Evolutionary conservation across 805 yeast genomes (phyloP), one percentile per base, ranked within the genome.

Genomic region (Blastobotrys chiropterorum): DNA sequence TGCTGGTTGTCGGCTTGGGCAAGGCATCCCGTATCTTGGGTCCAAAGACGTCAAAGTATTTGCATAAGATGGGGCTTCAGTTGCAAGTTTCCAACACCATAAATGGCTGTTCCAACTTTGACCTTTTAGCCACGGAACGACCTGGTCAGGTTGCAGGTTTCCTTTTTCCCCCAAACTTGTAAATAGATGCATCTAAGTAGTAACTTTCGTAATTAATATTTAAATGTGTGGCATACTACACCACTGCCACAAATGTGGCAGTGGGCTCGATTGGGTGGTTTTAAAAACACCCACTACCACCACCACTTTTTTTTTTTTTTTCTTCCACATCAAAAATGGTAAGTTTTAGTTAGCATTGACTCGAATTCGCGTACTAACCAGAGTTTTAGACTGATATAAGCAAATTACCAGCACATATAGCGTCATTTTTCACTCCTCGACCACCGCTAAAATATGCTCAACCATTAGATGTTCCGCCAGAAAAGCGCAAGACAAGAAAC

Each of bases 71-170:
- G 53, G 95, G 95, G 0, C 78, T 86, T n/a, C 83, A 81, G 61
- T 63, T 82, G 16, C 94, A 87, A 59, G 71, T 83, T 2, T 77
- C 86, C 26, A 85, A 81, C 62, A 84, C 83, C 2, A 73, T 72
- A 50, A 30, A 30, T 8, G 30, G 44, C 38, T 41, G 40, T 17
- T 20, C 20, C 56, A 82, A 78, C 55, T 88, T 78, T 67, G 92
- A 87, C 60, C 67, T 87, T 43, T 68, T 87, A 53, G 90, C 92
- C 0, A 85, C 92, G 0, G 95, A 88, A 63, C 72, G 95, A 58
- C 88, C 90, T 0, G 71, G 74, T 21, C 82, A 81, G 31, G 81
- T 87, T n/a, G 90, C 82, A 1, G 94, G 86, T 0, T 68, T 87
- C 31, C 69, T 87, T 47, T 69, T 88, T 43, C 88, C 95, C 19